These are phyloP conservation scores for Alternaria panax DNA, from an alignment of 2,329 filamentous ascomycete genomes.

Conservation along the genomic window DNA sequence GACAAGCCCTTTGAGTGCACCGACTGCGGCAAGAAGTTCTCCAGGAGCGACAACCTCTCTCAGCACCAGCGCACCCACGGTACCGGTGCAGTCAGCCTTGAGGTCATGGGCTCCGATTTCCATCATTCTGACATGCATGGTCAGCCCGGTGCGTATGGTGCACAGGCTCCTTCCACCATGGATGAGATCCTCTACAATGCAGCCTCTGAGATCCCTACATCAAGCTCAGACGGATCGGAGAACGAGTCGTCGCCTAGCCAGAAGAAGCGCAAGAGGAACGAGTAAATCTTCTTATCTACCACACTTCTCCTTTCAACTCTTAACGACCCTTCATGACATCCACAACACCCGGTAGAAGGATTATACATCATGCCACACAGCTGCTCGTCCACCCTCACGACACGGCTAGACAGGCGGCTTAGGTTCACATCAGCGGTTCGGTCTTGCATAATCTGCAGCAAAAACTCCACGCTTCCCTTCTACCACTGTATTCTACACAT, in stretches of 20 bases:
- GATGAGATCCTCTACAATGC: slow-evolving; percentile 51
- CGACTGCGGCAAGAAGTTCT: slow-evolving; percentile 99
- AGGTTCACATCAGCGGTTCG: slow-evolving; percentile 32
- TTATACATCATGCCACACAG: slow-evolving; percentile 33
- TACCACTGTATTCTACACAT: slow-evolving; percentile 36
- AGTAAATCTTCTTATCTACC: slow-evolving; percentile 47
- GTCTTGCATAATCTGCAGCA: slow-evolving; percentile 24
- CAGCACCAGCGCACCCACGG: slow-evolving; percentile 96
- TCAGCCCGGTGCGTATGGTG: slow-evolving; percentile 36
- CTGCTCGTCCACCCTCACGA: slow-evolving; percentile 41
- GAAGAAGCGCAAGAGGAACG: slow-evolving; percentile 76
- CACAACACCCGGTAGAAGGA: slow-evolving; percentile 36
- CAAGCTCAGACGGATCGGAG: slow-evolving; percentile 48
- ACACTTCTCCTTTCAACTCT: slow-evolving; percentile 35
- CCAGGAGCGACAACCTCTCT: slow-evolving; percentile 93
- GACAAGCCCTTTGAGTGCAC: slow-evolving; percentile 98
- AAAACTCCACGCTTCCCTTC: slow-evolving; percentile 39
- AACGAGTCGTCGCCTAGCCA: slow-evolving; percentile 51
- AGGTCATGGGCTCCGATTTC: slow-evolving; percentile 73
- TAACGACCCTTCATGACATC: slow-evolving; percentile 49
- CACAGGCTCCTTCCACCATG: slow-evolving; percentile 48
- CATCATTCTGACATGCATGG: slow-evolving; percentile 55
- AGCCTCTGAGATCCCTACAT: slow-evolving; percentile 47
- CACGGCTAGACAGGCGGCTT: slow-evolving; percentile 44
- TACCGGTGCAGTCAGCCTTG: slow-evolving; percentile 88